phyloP scores from a whole-genome alignment of 2,329 filamentous ascomycete species.

The Aureobasidium sp. region DNA sequence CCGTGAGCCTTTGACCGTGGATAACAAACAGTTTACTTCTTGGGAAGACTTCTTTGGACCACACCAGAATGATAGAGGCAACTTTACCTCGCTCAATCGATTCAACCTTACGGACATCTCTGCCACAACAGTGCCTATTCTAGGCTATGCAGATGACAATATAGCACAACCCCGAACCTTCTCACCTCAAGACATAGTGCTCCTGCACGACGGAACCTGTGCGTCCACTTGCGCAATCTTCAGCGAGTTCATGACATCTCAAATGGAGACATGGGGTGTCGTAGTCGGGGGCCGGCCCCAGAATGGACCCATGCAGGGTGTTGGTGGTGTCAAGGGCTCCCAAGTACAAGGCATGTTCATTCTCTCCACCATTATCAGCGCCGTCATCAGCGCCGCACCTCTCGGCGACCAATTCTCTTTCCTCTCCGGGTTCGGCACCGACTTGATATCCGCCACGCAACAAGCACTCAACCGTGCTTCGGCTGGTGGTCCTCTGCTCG shows the following conservation, averaged over 20 bases:
- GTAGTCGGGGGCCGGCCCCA: conserved; percentile 31
- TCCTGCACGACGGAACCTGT: conserved; percentile 35
- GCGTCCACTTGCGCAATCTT: conserved; percentile 35
- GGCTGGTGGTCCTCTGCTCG: neutral
- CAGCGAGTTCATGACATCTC: conserved; percentile 32
- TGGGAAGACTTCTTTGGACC: conserved; percentile 32
- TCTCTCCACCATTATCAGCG: neutral
- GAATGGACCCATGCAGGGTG: conserved; percentile 32
- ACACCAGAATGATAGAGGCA: conserved; percentile 14
- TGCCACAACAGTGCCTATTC: neutral
- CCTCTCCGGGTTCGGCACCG: neutral
- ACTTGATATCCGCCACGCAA: neutral
- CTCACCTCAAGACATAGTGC: conserved; percentile 30
- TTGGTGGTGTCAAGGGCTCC: conserved; percentile 34
- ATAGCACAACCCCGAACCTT: conserved; percentile 27
- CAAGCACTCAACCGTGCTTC: neutral
- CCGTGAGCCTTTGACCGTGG: conserved; percentile 19
- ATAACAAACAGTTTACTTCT: conserved; percentile 23
- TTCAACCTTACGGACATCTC: conserved; percentile 23
- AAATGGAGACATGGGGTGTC: conserved; percentile 30
- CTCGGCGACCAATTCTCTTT: neutral
- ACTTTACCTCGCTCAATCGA: conserved; percentile 28
- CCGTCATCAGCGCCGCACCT: conserved; percentile 16
- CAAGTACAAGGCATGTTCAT: conserved; percentile 15
- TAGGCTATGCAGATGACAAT: conserved; percentile 22